These are phyloP conservation scores for Iberis amara DNA, from an alignment of 441 rosid species.

Conservation along the genomic window DNA sequence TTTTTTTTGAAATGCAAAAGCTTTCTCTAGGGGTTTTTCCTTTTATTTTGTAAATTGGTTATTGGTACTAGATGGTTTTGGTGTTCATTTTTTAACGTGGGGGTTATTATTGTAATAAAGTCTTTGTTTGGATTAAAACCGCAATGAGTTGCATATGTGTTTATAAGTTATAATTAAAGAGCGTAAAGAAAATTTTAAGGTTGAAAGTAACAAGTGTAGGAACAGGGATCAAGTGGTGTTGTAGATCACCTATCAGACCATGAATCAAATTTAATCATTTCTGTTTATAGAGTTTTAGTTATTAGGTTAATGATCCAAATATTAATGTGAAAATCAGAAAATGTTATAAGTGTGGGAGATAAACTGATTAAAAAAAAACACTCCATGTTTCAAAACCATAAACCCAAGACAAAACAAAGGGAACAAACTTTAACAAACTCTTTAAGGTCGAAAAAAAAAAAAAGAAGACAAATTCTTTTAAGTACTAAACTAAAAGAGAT, in stretches of 20 bases:
- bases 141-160: constrained; percentile 9
- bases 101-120: constrained; percentile 26
- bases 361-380: constrained; percentile 7
- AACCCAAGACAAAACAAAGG: constrained; percentile 12
- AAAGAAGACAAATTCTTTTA: constrained; percentile 15
- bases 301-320: no score
- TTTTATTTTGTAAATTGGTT: constrained; percentile 31
- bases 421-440: constrained; percentile 16
- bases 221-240: no score
- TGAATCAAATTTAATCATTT: no score
- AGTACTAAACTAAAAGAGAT: constrained; percentile 11
- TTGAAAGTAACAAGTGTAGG: no score
- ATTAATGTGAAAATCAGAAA: not conserved
- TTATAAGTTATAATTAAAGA: not conserved
- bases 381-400: constrained; percentile 18
- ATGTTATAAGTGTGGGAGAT: no score
- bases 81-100: constrained; percentile 9
- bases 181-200: constrained; percentile 4
- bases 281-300: no score
- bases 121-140: constrained; percentile 17
- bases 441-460: no score
- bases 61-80: constrained; percentile 31
- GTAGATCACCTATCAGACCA: no score
- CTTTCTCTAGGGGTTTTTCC: constrained; percentile 9
- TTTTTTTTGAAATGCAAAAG: constrained; percentile 7